Percentiles rank a stretch among this genome's conserved stretches.
These are phyloP conservation scores for Pistacia vera DNA, from an alignment of 345 rosid genomes.

Conservation along the genomic window DNA sequence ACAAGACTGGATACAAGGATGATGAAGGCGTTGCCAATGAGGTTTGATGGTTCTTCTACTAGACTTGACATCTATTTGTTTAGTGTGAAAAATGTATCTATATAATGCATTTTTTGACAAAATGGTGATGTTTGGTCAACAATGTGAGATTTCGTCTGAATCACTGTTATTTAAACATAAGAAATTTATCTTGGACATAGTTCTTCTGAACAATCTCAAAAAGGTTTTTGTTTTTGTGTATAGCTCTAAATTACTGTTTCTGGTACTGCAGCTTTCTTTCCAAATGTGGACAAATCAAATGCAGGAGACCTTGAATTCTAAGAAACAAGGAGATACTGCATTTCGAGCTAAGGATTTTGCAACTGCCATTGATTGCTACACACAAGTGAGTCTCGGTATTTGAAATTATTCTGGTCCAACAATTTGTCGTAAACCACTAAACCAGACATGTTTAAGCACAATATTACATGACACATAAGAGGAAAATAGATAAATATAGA, in stretches of 20 bases:
- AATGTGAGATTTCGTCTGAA: neutral
- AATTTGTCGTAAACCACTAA: neutral
- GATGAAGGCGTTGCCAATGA: conserved; percentile 91
- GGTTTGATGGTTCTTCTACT: conserved; percentile 42
- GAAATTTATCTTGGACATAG: neutral
- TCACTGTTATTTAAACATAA: neutral
- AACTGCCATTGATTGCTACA: conserved; percentile 74
- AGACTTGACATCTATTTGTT: conserved; percentile 8
- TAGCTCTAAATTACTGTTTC: neutral
- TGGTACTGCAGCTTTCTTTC: conserved; percentile 72
- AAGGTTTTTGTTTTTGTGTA: neutral
- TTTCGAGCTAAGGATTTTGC: conserved; percentile 86
- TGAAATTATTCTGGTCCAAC: neutral
- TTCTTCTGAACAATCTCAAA: neutral
- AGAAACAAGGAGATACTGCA: conserved; percentile 90
- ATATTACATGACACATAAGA: neutral
- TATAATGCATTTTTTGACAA: neutral
- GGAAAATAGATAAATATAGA: neutral
- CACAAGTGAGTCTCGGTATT: conserved; percentile 51
- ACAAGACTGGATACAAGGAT: conserved; percentile 87
- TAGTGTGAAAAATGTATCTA: neutral
- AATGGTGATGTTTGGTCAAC: neutral
- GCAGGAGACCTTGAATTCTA: conserved; percentile 90
- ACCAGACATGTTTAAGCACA: neutral
- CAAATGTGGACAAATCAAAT: conserved; percentile 97